Conservation (phyloP, 148 eudicot genomes). For the Dysphania ambrosioides region DNA sequence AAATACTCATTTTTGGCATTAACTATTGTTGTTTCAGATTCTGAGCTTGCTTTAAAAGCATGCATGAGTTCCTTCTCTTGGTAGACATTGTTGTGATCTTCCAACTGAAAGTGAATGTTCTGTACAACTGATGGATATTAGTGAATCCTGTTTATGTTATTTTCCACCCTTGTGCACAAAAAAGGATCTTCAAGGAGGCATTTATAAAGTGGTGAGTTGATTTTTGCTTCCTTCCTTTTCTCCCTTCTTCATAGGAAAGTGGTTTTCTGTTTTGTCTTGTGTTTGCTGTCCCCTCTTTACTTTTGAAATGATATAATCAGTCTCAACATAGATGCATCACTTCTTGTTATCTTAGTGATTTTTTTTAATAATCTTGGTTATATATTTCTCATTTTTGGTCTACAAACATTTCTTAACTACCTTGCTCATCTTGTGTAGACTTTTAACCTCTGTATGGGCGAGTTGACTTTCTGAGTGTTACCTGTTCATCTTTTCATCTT, state of each 20-base stretch:
- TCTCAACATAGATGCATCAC: not conserved
- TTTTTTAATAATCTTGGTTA: not conserved
- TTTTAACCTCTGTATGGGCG: not conserved
- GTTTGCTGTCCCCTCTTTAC: not conserved
- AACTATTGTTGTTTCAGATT: not conserved
- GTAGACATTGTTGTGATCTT: not conserved
- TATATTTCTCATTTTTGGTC: not conserved
- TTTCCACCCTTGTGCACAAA: not conserved
- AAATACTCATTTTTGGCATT: not conserved
- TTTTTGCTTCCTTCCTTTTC: not conserved
- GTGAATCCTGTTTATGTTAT: not conserved
- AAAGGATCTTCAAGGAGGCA: not conserved
- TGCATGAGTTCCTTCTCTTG: not conserved
- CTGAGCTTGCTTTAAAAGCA: not conserved
- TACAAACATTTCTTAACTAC: not conserved
- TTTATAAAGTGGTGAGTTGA: not conserved
- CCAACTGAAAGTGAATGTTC: not conserved
- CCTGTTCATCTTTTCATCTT: not conserved
- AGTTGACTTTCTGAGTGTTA: not conserved
- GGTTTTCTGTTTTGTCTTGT: not conserved
- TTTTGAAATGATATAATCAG: too few species aligned
- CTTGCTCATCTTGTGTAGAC: not conserved
- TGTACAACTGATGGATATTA: not conserved
- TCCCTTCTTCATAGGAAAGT: not conserved
- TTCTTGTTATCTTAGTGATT: too few species aligned